A percentile compares a stretch with the other conserved stretches of the same genome.
Evolutionary conservation across 1,284 basidiomycete species (phyloP).

Genomic region (Rhizopogon parksii): DNA sequence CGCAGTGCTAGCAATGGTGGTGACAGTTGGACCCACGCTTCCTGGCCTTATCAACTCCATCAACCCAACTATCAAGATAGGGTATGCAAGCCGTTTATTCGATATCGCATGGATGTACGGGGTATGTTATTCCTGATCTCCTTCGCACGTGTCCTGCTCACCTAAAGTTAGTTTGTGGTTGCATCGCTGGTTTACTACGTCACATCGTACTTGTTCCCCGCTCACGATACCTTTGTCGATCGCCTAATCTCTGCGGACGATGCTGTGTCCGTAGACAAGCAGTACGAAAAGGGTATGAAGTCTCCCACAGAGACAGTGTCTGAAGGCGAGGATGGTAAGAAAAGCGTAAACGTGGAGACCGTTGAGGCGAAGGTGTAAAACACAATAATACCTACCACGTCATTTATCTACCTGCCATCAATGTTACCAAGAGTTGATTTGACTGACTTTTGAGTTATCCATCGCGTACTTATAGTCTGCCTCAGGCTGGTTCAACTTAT

Average conservation of each 20-base stretch:
- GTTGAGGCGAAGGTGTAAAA: neutral
- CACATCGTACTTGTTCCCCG: constrained; percentile 51
- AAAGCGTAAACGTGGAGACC: constrained; percentile 1
- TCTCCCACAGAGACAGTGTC: constrained; percentile 1
- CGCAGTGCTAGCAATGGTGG: constrained; percentile 54
- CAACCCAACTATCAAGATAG: constrained; percentile 49
- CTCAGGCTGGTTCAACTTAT: no score
- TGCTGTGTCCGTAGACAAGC: neutral
- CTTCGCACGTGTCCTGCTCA: constrained; percentile 12
- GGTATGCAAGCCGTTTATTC: constrained; percentile 47
- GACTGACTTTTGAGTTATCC: no score
- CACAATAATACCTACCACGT: neutral
- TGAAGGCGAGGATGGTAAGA: constrained; percentile 2
- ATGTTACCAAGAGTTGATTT: no score
- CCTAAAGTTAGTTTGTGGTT: constrained; percentile 35
- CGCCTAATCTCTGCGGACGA: constrained; percentile 30
- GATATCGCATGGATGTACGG: constrained; percentile 68
- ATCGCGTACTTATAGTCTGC: no score
- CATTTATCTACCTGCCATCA: neutral
- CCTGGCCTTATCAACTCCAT: constrained; percentile 67
- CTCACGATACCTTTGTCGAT: constrained; percentile 50
- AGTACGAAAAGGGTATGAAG: neutral
- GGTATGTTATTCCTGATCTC: constrained; percentile 33
- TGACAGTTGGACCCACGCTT: constrained; percentile 57
- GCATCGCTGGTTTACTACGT: constrained; percentile 41